Evolutionary conservation across 805 yeast species (phyloP).

Genomic region (Saturnispora diversa): DNA sequence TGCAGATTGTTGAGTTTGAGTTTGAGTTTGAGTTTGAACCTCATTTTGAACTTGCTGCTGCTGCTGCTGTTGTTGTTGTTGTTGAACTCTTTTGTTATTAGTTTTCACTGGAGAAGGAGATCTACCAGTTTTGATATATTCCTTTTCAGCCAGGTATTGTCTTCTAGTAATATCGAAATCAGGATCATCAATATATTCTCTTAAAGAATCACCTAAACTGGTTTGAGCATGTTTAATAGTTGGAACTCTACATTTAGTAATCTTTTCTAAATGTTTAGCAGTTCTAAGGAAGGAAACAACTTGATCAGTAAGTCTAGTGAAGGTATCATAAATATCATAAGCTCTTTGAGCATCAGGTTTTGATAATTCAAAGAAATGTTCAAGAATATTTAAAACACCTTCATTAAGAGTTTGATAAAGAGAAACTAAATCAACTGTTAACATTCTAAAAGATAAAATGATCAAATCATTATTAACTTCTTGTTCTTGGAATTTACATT

Average conservation of each 20-base stretch:
- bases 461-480: slow-evolving; percentile 82
- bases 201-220: slow-evolving; percentile 75
- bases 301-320: slow-evolving; percentile 76
- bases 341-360: slow-evolving; percentile 81
- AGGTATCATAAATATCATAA: slow-evolving; percentile 70
- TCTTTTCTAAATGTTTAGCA: slow-evolving; percentile 81
- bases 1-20: slow-evolving; percentile 15
- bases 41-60: slow-evolving; percentile 15
- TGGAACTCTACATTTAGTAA: slow-evolving; percentile 87
- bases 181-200: slow-evolving; percentile 82
- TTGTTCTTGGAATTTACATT: slow-evolving; percentile 65
- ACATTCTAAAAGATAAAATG: slow-evolving; percentile 74
- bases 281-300: slow-evolving; percentile 82
- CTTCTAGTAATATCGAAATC: slow-evolving; percentile 72
- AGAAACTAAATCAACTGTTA: slow-evolving; percentile 83
- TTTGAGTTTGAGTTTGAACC: too few relatives aligned
- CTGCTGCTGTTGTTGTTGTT: slow-evolving; percentile 12
- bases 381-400: slow-evolving; percentile 89
- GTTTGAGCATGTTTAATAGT: slow-evolving; percentile 97
- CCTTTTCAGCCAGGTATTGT: slow-evolving; percentile 67
- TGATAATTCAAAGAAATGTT: slow-evolving; percentile 91
- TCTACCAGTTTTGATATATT: slow-evolving; percentile 25
- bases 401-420: slow-evolving; percentile 88
- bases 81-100: slow-evolving; percentile 13
- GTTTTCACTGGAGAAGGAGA: slow-evolving; percentile 1